These are phyloP conservation scores for Aspergillus ochraceus DNA, from an alignment of 2,329 filamentous ascomycete species.

Conservation along the genomic window DNA sequence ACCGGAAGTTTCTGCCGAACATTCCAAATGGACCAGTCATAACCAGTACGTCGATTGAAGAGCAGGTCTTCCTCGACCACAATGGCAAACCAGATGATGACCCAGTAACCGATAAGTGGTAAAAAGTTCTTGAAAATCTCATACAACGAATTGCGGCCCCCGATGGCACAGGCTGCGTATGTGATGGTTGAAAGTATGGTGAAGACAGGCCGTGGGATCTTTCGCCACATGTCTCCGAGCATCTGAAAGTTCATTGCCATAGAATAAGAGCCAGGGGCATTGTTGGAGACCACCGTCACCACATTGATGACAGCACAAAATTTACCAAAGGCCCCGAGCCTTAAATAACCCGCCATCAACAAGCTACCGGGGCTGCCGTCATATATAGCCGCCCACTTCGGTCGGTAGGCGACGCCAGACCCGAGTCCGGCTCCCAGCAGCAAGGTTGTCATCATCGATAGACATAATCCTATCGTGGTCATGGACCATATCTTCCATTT, in stretches of 20 bases:
- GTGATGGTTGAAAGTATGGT: conserved; percentile 42
- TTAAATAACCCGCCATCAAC: conserved; percentile 39
- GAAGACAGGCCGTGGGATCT: conserved; percentile 45
- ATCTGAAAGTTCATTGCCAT: conserved; percentile 48
- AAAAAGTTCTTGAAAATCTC: conserved; percentile 48
- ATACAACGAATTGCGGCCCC: conserved; percentile 45
- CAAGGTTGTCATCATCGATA: conserved; percentile 36
- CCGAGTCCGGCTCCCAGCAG: conserved; percentile 45
- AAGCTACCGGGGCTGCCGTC: conserved; percentile 36
- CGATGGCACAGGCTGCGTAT: conserved; percentile 46
- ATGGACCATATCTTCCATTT: conserved; percentile 39
- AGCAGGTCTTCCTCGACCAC: conserved; percentile 44
- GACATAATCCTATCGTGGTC: conserved; percentile 37
- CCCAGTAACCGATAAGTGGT: conserved; percentile 50
- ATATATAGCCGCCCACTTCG: conserved; percentile 19
- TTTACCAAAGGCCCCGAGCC: conserved; percentile 43
- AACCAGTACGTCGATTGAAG: conserved; percentile 40
- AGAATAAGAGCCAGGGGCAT: conserved; percentile 46
- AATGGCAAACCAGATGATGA: conserved; percentile 45
- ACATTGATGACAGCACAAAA: conserved; percentile 46
- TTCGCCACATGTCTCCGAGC: conserved; percentile 38
- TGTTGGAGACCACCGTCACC: conserved; percentile 46
- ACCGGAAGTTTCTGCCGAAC: conserved; percentile 38
- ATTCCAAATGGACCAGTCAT: conserved; percentile 46
- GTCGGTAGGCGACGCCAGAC: conserved; percentile 36